Evolutionary conservation across 2,329 filamentous ascomycete genomes (phyloP), one percentile per base, ranked within the genome.

Genomic region (Colletotrichum brevisporum): DNA sequence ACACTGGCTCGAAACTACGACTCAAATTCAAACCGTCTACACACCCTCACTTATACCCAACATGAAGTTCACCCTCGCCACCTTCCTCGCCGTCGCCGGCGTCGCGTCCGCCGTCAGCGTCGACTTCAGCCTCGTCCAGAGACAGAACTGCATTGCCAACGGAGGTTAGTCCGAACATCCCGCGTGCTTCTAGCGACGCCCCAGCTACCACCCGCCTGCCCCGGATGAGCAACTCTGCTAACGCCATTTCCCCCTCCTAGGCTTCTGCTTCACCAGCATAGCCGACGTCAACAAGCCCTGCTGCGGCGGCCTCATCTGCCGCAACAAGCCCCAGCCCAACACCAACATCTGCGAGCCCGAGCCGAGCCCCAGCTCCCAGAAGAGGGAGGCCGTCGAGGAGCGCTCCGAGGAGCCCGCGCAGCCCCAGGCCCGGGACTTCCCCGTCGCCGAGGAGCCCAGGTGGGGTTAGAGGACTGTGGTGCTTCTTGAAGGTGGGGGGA

Each of bases 261-360:
- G 18, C 4, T 6, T 47, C 24, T 67, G 64, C 58, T 45, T 39
- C 36, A 63, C 58, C 59, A 63, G 58, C 24, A 56, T 43, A 43
- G 2, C 27, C 13, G 51, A 67, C 10, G 12, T 16, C 12, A 39
- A 47, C n/a, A 61, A 55, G 63, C 63, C 63, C 12, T 67, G 64
- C 64, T 67, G 64, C 36, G 59, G 52, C 51, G 58, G 52, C 31
- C 58, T 67, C n/a, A 2, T 63, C 45, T 67, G 64, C 59, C 43
- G 9, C 2, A 67, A 55, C 58, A 41, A 67, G 43, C 21, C 51
- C 0, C 5, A 9, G 36, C 45, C 43, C 50, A 62, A 62, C 50
- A 48, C 31, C 8, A 61, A 66, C 24, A 21, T 61, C 12, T 66
- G 63, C 63, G 39, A 57, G 52, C 61, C 61, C 1, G 60, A 39